Evolutionary conservation across 257 asterid species (phyloP).

Genomic region (Solanum sparsipilum): DNA sequence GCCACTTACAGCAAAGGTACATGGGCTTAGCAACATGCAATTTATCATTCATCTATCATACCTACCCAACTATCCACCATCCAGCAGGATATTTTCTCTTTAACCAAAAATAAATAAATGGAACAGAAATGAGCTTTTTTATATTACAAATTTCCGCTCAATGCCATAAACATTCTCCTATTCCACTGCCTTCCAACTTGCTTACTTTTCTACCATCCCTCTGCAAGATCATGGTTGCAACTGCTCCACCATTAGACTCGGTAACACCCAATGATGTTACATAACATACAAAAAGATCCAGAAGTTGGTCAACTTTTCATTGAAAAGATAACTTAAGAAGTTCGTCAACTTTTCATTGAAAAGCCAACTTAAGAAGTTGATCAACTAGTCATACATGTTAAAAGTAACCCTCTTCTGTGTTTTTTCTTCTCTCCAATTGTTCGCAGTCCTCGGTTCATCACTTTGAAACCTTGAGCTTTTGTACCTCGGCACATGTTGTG

Average conservation of each 20-base stretch:
- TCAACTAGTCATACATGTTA: not conserved
- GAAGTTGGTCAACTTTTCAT: not conserved
- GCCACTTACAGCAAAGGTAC: not conserved
- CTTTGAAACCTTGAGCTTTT: slow-evolving; percentile 52
- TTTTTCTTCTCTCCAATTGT: slow-evolving; percentile 15
- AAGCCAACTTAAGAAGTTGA: not conserved
- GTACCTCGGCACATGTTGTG: slow-evolving; percentile 35
- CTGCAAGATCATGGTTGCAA: not conserved
- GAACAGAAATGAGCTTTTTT: not conserved
- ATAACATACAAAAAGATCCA: not conserved
- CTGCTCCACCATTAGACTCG: not conserved
- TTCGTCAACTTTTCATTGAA: not conserved
- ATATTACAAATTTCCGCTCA: not conserved
- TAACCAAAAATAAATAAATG: not conserved
- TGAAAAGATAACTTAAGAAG: not conserved
- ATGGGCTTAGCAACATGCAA: not conserved
- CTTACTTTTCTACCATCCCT: not conserved
- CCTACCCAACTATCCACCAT: not conserved
- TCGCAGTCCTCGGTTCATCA: slow-evolving; percentile 23
- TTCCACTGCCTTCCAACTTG: not conserved
- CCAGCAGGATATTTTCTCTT: not conserved
- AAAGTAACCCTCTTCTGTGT: slow-evolving; percentile 1
- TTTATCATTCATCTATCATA: not conserved
- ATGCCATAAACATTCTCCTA: not conserved
- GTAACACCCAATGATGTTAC: not conserved